phyloP scores from a whole-genome alignment of 495 filamentous ascomycete genomes.

The Cercophora newfieldiana region DNA sequence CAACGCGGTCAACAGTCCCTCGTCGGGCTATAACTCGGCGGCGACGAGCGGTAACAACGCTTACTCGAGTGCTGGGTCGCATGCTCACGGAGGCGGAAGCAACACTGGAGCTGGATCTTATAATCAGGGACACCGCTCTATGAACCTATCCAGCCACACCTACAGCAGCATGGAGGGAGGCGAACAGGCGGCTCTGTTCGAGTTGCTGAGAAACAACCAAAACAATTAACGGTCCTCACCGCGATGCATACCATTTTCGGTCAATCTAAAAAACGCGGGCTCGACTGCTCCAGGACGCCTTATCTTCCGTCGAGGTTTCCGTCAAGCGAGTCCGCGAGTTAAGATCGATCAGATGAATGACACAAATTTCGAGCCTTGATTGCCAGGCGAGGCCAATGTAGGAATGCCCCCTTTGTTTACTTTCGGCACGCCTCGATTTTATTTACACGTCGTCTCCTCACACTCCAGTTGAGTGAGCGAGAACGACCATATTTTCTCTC shows the following conservation, averaged over 20 bases:
- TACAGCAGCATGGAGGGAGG: constrained; percentile 33
- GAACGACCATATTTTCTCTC: too few species aligned
- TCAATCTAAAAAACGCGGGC: too few species aligned
- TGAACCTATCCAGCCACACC: constrained; percentile 35
- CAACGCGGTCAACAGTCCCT: constrained; percentile 7
- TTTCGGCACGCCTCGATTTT: background rate
- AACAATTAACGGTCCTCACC: background rate
- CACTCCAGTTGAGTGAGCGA: too few species aligned
- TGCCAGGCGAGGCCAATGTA: background rate
- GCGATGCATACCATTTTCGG: too few species aligned
- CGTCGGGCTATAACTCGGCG: constrained; percentile 24
- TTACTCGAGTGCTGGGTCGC: constrained; percentile 17
- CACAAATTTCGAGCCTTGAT: background rate
- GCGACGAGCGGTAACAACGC: constrained; percentile 13
- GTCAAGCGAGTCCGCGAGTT: too few species aligned
- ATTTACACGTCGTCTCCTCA: too few species aligned
- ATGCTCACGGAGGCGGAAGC: constrained; percentile 14
- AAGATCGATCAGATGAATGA: background rate
- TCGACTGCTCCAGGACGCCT: too few species aligned
- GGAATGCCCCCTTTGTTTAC: background rate
- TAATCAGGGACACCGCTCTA: constrained; percentile 24
- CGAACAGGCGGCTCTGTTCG: constrained; percentile 29
- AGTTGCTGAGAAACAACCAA: constrained; percentile 21
- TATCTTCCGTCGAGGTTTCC: too few species aligned
- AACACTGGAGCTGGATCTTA: background rate